A percentile compares a stretch with the other conserved stretches of the same genome.
Conservation (phyloP, 148 eudicot species). For the Nepenthes mirabilis region DNA sequence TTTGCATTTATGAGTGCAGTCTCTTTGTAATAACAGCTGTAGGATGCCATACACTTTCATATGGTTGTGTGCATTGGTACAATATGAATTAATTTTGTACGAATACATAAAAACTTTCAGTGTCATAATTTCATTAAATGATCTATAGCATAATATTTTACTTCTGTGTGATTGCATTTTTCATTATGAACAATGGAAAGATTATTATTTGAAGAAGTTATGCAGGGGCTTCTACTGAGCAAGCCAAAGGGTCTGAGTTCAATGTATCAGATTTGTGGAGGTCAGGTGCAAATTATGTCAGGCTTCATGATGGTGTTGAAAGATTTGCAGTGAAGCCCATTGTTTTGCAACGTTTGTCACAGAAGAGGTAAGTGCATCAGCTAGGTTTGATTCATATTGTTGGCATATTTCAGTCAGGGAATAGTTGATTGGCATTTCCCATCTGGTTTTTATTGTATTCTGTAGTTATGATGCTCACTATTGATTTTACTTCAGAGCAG, state of each 20-base stretch:
- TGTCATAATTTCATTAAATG: too few species aligned
- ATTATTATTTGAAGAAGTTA: background rate
- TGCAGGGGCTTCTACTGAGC: conserved; percentile 22
- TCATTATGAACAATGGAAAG: too few species aligned
- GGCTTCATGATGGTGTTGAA: conserved; percentile 24
- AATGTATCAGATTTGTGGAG: conserved; percentile 29
- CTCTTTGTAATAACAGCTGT: too few species aligned
- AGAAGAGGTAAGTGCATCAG: conserved; percentile 34
- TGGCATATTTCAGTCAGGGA: background rate
- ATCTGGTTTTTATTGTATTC: background rate
- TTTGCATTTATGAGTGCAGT: too few species aligned
- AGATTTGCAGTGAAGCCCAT: conserved; percentile 21
- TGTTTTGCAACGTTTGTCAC: conserved; percentile 17
- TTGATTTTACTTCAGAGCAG: conserved; percentile 41
- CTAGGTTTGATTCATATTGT: background rate
- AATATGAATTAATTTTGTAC: too few species aligned
- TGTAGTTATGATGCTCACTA: conserved; percentile 5
- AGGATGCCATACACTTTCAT: too few species aligned
- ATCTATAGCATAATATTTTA: too few species aligned
- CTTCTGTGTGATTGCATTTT: too few species aligned
- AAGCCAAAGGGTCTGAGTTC: conserved; percentile 15
- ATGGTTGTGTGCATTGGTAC: too few species aligned
- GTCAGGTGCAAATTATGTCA: conserved; percentile 48
- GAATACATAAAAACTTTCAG: too few species aligned
- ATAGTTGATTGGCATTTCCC: background rate